Base-by-base conservation (phyloP, 2,329 filamentous ascomycete species). In the Corinectria fuckeliana region DNA sequence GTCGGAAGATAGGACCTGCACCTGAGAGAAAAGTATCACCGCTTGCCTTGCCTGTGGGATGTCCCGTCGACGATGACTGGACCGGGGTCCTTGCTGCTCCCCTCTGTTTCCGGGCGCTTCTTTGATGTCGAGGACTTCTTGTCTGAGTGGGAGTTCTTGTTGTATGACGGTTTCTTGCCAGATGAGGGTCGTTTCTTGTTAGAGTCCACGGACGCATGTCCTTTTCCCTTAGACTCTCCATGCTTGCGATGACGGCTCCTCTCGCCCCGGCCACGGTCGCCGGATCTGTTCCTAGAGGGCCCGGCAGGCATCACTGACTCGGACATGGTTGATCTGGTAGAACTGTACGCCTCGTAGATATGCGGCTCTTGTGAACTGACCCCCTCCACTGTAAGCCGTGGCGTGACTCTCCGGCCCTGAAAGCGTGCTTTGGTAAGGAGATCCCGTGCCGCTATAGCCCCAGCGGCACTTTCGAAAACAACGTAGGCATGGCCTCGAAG, bases 401-500 rank as follows among this genome's bases (percentile, higher is more conserved):
- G 70, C 23, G 56, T 56, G 18, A 75, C 61, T 32, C 63, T 64
- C 11, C 65, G 65, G 8, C 66, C 62, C 41, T 68, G 63, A 39
- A 73, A 75, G 5, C 61, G 58, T 28, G 68, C 60, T 50, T 68
- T 66, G 48, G 72, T 62, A 13, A 75, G 57, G 34, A 66, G 62
- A 18, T 69, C 64, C 38, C 68, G 64, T 2, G 69, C 69, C 11
- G 53, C 62, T n/a, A 49, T 36, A 6, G 73, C 69, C 2, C 70
- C 66, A 3, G 42, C 34, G 4, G 62, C 20, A 34, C 56, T 67
- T 23, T 67, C 54, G 18, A 75, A 65, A 7, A 65, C 59, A 20
- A 74, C 56, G n/a, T 68, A 60, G 30, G 65, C 70, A 34, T 72
- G 64, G 6, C 73, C 72, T 14, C 68, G 67, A 11, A 71, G 65